phyloP scores from a whole-genome alignment of 179 eudicot genomes.

The Spinacia oleracea region DNA sequence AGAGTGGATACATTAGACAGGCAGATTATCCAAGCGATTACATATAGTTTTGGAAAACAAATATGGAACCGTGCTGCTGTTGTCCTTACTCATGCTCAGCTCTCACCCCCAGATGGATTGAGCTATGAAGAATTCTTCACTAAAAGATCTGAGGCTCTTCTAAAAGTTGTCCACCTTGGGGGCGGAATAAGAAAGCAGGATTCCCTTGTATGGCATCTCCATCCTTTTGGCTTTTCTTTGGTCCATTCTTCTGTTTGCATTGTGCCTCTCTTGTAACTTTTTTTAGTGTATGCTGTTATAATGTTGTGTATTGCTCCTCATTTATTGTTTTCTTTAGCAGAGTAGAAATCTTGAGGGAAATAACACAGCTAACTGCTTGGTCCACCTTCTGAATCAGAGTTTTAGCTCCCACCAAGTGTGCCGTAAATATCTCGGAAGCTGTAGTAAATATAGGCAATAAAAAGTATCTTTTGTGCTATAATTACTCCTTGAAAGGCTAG shows the following conservation, averaged over 20 bases:
- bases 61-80: conserved; percentile 86
- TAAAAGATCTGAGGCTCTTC: conserved; percentile 81
- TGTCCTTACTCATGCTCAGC: conserved; percentile 95
- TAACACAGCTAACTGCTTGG: neutral
- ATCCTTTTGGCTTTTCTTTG: neutral
- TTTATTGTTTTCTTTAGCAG: neutral
- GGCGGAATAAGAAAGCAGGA: conserved; percentile 64
- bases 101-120: conserved; percentile 96
- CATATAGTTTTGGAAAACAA: conserved; percentile 81
- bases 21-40: conserved; percentile 80
- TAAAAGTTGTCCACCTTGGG: conserved; percentile 73
- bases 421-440: neutral
- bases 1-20: conserved; percentile 94
- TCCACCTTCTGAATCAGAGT: neutral
- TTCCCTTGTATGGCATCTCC: conserved; percentile 43
- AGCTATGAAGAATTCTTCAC: conserved; percentile 77
- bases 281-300: neutral
- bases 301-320: neutral
- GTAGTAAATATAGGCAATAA: neutral
- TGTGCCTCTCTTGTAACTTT: neutral
- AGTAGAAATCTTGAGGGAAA: neutral
- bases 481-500: neutral
- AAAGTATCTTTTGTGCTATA: neutral
- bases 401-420: too few species aligned
- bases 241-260: neutral